Evolutionary conservation across 2,329 filamentous ascomycete species (phyloP).

Genomic region (Fusarium torulosum): DNA sequence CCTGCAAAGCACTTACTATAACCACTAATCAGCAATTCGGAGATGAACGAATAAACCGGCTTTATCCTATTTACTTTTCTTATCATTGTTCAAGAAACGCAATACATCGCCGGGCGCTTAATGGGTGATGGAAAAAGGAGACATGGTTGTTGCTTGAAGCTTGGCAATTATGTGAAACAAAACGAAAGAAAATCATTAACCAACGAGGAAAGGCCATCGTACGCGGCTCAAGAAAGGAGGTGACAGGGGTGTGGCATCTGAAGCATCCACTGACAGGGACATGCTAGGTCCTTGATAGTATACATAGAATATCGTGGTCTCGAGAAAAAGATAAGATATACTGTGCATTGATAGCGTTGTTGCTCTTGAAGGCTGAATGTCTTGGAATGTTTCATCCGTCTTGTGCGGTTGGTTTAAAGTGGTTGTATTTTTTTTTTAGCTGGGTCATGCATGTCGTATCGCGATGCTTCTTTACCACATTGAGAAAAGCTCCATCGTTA

Average conservation of each 20-base stretch:
- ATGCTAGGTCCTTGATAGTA: background rate
- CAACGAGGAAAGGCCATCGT: constrained; percentile 22
- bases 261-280: constrained; percentile 15
- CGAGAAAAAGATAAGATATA: background rate
- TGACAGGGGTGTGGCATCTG: constrained; percentile 17
- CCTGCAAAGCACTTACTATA: background rate
- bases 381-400: background rate
- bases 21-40: background rate
- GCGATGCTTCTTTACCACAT: constrained; percentile 5
- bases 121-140: constrained; percentile 7
- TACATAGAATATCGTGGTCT: background rate
- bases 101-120: constrained; percentile 14
- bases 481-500: constrained; percentile 10
- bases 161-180: constrained; percentile 40
- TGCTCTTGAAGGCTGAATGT: background rate
- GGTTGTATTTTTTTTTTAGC: constrained; percentile 17
- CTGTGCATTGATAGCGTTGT: background rate
- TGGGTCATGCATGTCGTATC: background rate
- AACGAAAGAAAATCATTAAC: constrained; percentile 29
- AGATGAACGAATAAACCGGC: background rate
- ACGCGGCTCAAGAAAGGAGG: constrained; percentile 41
- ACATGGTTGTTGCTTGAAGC: constrained; percentile 22
- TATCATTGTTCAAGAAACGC: background rate
- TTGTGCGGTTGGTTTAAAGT: background rate
- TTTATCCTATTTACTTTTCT: background rate